Evolutionary conservation across 2,329 filamentous ascomycete species (phyloP), one percentile per base, ranked within the genome.

Genomic region (Volutella citrinella): DNA sequence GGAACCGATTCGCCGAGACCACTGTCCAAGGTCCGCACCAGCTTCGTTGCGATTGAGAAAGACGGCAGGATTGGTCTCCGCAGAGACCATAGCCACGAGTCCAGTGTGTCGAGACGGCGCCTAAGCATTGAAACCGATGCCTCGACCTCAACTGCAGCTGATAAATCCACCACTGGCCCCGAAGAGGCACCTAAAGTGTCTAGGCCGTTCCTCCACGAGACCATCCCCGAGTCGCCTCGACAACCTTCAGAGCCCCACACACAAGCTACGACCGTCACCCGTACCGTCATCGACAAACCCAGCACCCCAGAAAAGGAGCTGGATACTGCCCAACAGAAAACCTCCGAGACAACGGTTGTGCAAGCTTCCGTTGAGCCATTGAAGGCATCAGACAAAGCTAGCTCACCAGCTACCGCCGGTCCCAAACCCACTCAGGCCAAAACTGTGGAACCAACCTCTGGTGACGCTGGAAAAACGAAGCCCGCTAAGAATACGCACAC

Each of bases 21-120:
- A 16, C 72, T 88, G 24, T 87, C 84, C 43, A 87, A 84, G 61
- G 80, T 89, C 26, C 76, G 84, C 46, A 84, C 84, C 22, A 86
- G 70, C 56, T 90, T 90, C 56, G 75, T 90, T 32, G 77, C 83
- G 13, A 74, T 90, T 27, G 83, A 88, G 55, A 78, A 78, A 43
- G 74, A 78, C 60, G 76, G 76, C 34, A 66, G 71, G 27, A 64
- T 79, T 46, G 76, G 76, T 27, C 59, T 80, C 19, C 68, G 64
- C 50, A 51, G 61, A 52, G 57, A 65, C 20, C 49, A 50, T 19
- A 65, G 63, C 44, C 54, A 55, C 45, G 60, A 64, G 42, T 59
- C 61, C n/a, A 64, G 56, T 36, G 39, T 58, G 19, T 65, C 63
- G 9, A 53, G 57, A 43, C 54, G 62, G 35, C 48, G 57, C 30